Base-by-base conservation (phyloP, 78 protist genomes). In the Dictyostelium capitatum region DNA sequence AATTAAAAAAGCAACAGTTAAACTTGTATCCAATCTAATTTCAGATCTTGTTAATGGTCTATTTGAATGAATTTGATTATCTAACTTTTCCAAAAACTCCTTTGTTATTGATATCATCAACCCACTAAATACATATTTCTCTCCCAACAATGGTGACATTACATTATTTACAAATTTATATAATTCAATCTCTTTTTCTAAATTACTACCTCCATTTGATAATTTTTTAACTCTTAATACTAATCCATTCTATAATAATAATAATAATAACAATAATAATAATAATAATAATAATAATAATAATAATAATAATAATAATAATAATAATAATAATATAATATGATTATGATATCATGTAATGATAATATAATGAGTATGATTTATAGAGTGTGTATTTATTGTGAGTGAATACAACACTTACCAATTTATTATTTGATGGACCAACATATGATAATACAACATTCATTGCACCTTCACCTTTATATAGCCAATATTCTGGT, bases 381-480 rank as follows among this genome's bases (percentile, higher is more conserved):
- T n/a, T n/a, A n/a, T n/a, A n/a, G n/a, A n/a, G n/a, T n/a, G n/a
- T n/a, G n/a, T n/a, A n/a, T n/a, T n/a, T n/a, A n/a, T n/a, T n/a
- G n/a, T n/a, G n/a, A n/a, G n/a, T n/a, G n/a, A n/a, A n/a, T n/a
- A n/a, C n/a, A n/a, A n/a, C n/a, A n/a, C 32, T 15, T 51, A 82
- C 89, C 17, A 82, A 82, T 28, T 69, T 72, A 6, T 32, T 19
- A 64, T 48, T 41, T 37, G 19, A 3, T 7, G 72, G 79, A 14
- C 91, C 91, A 46, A 9, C 28, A 8, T 85, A 85, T 25, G 74
- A 77, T 19, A 85, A 20, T 7, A 85, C 92, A 32, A 85, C 32
- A 77, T 85, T 85, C 64, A 81, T 75, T 23, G 92, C 92, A 20
- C 92, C 92, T 20, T 85, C 92, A 0, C 92, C 83, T 48, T 85